Evolutionary conservation across 2,329 filamentous ascomycete species (phyloP), one percentile per base, ranked within the genome.

Genomic region (Macroventuria anomochaeta): DNA sequence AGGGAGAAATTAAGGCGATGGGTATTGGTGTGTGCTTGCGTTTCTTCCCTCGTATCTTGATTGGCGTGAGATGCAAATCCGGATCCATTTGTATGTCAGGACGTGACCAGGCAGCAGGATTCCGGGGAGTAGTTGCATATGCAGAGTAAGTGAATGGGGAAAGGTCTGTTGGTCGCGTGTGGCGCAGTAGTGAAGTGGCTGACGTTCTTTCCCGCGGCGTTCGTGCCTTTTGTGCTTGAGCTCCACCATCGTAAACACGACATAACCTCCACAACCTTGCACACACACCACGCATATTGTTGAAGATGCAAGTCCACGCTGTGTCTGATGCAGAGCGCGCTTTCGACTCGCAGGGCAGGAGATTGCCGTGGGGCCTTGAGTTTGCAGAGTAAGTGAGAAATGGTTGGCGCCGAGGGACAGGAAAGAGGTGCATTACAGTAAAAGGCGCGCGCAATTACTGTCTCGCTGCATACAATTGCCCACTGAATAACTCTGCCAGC

Each of bases 321-420:
- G 85, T 88, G 10, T 84, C 85, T 28, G 83, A 83, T 47, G 80
- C 83, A 62, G 85, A 88, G 72, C 82, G 84, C 65, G 84, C 83
- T 26, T 77, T 79, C 64, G 84, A 87, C 65, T 79, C 81, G 46
- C 80, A 81, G 41, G 85, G 85, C 42, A 81, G 83, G 62, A 76
- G 79, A 47, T 68, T 88, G 42, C 85, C 85, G n/a, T 88, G 84
- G 84, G 84, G 78, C 13, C 85, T 84, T 69, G 81, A 86, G 59
- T 85, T 81, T 66, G 82, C 83, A 71, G 83, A 85, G 83, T 85
- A 72, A 76, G 82, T 77, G 29, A 44, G 13, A 11, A 32, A 25
- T 53, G 36, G 34, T 42, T 33, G 38, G 33, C 7, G 34, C 37
- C 17, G 29, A 17, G 18, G 2, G 13, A 17, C 20, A 4, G 33